Base-by-base conservation (phyloP, 2,329 filamentous ascomycete genomes). In the Polychaeton citri region DNA sequence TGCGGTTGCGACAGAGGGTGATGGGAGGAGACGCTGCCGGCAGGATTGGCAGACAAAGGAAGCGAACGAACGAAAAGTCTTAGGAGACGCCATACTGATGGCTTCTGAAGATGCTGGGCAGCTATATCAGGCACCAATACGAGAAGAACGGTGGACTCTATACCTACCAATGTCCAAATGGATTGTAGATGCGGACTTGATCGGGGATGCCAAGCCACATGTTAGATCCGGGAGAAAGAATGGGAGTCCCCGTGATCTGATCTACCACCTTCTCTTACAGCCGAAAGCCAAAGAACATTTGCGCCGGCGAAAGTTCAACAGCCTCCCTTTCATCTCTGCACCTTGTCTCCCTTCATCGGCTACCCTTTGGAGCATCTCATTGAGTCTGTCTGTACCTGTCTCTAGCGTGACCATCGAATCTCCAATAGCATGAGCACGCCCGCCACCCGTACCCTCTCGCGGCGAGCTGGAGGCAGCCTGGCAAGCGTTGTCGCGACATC, bases 341-440 rank as follows among this genome's bases (percentile, higher is more conserved):
- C 24, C 15, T 15, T 7, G 15, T 28, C 24, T 28, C 7, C 12
- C n/a, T n/a, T n/a, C n/a, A n/a, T n/a, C n/a, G n/a, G n/a, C n/a
- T n/a, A n/a, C n/a, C n/a, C n/a, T n/a, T n/a, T n/a, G n/a, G n/a
- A n/a, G n/a, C n/a, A n/a, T n/a, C n/a, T n/a, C n/a, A n/a, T n/a
- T n/a, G n/a, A n/a, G n/a, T n/a, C n/a, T n/a, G n/a, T n/a, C n/a
- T n/a, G n/a, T n/a, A n/a, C n/a, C n/a, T n/a, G n/a, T n/a, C n/a
- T n/a, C n/a, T n/a, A n/a, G n/a, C n/a, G n/a, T n/a, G n/a, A n/a
- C n/a, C n/a, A n/a, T n/a, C n/a, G n/a, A n/a, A n/a, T n/a, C n/a
- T n/a, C n/a, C n/a, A n/a, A 43, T 52, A 66, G 58, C 51, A 68
- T 68, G 65, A 63, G 60, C 52, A 59, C 60, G 41, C 48, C 59